Percentiles rank a stretch among this genome's conserved stretches.
These are phyloP conservation scores for Cystobasidiaceae sp. DNA, from an alignment of 1,284 basidiomycete species.

Conservation along the genomic window DNA sequence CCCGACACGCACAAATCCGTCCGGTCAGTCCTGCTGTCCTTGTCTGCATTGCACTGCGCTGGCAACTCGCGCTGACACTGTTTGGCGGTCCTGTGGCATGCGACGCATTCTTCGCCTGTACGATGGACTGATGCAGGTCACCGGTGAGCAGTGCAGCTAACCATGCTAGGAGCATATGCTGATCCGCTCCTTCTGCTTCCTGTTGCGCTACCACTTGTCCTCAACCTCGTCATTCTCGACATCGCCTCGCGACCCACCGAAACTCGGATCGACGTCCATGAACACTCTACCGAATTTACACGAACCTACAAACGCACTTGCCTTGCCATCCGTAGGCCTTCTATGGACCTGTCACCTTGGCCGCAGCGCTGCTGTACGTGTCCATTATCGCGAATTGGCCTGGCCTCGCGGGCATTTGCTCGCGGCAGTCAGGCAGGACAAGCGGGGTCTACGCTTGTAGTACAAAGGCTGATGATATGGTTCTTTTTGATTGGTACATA, in stretches of 20 bases:
- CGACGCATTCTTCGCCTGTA: neutral
- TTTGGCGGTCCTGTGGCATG: neutral
- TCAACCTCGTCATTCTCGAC: no score
- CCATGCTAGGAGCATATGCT: neutral
- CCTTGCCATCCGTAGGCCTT: conserved; percentile 19
- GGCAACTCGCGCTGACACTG: neutral
- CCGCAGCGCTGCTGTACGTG: conserved; percentile 7
- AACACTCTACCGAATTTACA: no score
- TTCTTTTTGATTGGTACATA: neutral
- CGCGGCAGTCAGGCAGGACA: no score
- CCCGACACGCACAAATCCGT: conserved; percentile 25
- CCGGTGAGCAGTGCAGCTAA: neutral
- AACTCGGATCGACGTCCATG: no score
- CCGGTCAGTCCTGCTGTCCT: neutral
- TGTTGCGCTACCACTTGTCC: no score
- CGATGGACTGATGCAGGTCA: neutral
- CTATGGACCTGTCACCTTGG: conserved; percentile 14
- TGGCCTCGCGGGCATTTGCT: neutral
- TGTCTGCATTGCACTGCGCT: no score
- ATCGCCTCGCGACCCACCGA: no score
- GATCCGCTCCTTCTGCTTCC: neutral
- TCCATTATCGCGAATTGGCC: neutral
- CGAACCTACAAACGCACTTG: no score
- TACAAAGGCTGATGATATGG: no score
- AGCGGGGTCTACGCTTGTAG: no score